Base-by-base conservation (phyloP, 2,329 filamentous ascomycete genomes). In the Metarhizium humberi region DNA sequence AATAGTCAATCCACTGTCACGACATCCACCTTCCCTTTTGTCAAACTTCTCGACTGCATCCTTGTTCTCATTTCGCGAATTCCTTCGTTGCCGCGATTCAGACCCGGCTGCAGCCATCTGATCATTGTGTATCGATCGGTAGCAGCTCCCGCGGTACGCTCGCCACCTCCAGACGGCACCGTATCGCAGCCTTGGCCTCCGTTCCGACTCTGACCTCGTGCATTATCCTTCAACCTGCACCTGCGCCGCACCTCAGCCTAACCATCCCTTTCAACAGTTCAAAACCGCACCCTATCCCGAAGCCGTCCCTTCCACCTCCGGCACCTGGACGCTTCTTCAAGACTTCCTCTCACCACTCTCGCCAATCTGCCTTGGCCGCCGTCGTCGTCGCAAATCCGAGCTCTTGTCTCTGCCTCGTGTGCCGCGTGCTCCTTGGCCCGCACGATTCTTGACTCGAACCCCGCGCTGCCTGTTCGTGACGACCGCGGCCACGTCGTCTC, bases 381-480 rank as follows among this genome's bases (percentile, higher is more conserved):
- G 38, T 16, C 38, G 11, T 40, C 40, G 40, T 45, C n/a, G 42
- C 42, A 20, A 13, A 45, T 43, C 38, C 38, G 38, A 40, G 14
- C 14, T 40, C 38, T 16, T 25, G 25, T 25, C 25, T 25, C 25
- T 25, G 25, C 25, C 38, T 34, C 32, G 32, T 11, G 8, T 5
- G 4, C 14, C 38, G 38, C 13, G 38, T 40, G 38, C 38, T 40
- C 11, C 38, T 16, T 40, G 13, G 38, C 38, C 38, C 38, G 38
- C 38, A 36, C n/a, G 49, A 47, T 49, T 20, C 29, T 54, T 20
- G 36, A 43, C 16, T 51, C 45, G 47, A 49, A 56, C 55, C 52
- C 51, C 53, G 56, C 55, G 54, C 53, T 45, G 25, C 45, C 49
- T 45, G 25, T 34, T 40, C 29, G 36, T 52, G 43, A 46, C 45